Percentiles rank a stretch among this genome's conserved stretches.
Conservation (phyloP, 2,329 filamentous ascomycete genomes). For the Alternaria ventricosa region DNA sequence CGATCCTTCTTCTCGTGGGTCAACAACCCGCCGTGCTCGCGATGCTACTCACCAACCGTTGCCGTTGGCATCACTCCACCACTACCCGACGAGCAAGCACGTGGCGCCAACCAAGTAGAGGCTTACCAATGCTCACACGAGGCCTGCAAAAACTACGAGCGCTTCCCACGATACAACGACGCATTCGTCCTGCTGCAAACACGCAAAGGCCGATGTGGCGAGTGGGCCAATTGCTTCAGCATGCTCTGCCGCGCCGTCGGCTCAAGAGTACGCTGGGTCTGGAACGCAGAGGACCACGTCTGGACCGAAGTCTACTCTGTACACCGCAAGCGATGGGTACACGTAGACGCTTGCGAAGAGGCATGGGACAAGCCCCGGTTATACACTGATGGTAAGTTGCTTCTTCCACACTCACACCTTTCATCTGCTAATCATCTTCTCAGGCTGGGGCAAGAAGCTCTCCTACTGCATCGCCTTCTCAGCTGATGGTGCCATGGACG, state of each 20-base stretch:
- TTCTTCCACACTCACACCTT: background rate
- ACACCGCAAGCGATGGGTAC: conserved; percentile 92
- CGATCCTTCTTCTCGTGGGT: conserved; percentile 94
- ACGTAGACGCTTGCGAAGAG: conserved; percentile 93
- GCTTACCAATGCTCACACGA: conserved; percentile 84
- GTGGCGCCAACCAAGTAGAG: conserved; percentile 86
- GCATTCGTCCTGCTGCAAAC: conserved; percentile 92
- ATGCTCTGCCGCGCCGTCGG: conserved; percentile 96
- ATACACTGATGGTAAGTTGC: conserved; percentile 77
- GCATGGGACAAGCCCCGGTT: conserved; percentile 93
- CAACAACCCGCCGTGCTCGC: conserved; percentile 87
- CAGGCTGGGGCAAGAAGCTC: conserved; percentile 92
- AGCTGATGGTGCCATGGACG: conserved; percentile 77
- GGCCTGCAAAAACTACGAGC: conserved; percentile 78
- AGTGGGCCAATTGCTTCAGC: conserved; percentile 98
- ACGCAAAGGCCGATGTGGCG: conserved; percentile 82
- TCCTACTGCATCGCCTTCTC: conserved; percentile 98
- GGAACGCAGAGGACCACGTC: conserved; percentile 96
- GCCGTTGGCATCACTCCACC: conserved; percentile 83
- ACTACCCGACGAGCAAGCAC: conserved; percentile 86
- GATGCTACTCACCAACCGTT: conserved; percentile 82
- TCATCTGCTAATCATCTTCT: conserved; percentile 13
- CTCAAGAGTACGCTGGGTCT: conserved; percentile 92
- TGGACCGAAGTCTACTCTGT: conserved; percentile 98
- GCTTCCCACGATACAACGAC: conserved; percentile 93